Evolutionary conservation across 768 basidiomycete species (phyloP), one percentile per base, ranked within the genome.

Genomic region (Kwoniella sp.): DNA sequence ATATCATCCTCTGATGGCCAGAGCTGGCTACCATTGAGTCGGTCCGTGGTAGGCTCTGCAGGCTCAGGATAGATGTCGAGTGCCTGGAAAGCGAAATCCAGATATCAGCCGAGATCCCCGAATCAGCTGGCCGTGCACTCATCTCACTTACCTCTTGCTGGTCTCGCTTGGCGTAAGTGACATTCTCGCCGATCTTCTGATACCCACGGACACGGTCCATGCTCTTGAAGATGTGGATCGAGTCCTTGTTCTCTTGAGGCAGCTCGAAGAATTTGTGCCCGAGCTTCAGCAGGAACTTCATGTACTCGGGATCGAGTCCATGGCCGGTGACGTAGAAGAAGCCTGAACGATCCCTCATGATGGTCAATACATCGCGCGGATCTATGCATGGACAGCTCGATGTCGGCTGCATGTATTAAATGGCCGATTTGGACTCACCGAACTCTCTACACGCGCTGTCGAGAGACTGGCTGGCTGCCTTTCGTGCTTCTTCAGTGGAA

Each of bases 251-350:
- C 31, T 65, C 67, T 37, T 65, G 59, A 11, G 70, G 67, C 3
- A 61, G 64, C 48, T 71, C 67, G 29, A 71, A 71, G 64, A 71
- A 71, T 29, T 59, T 58, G 59, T 71, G 70, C 7, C 70, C 70
- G 28, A 68, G 63, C 28, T 58, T 45, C 13, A 71, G 56, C 13
- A 71, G 66, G 8, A 48, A 54, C 25, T 71, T 52, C 50, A 71
- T 52, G 50, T 68, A 68, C 23, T 55, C 60, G 23, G 59, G 51
- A 15, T 38, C 54, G 23, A 71, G 58, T 7, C 70, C 70, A 48
- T 71, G 70, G 4, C 70, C 70, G 17, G 70, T 71, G 5, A 71
- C 70, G 60, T 71, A 71, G 67, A 71, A 71, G 70, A 71, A 71
- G 22, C 70, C 70, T 66, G 37, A 41, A 20, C 11, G 38, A n/a